A percentile compares a stretch with the other conserved stretches of the same genome.
Conservation (phyloP, 1,284 basidiomycete genomes). For the Cryptococcus sp. region DNA sequence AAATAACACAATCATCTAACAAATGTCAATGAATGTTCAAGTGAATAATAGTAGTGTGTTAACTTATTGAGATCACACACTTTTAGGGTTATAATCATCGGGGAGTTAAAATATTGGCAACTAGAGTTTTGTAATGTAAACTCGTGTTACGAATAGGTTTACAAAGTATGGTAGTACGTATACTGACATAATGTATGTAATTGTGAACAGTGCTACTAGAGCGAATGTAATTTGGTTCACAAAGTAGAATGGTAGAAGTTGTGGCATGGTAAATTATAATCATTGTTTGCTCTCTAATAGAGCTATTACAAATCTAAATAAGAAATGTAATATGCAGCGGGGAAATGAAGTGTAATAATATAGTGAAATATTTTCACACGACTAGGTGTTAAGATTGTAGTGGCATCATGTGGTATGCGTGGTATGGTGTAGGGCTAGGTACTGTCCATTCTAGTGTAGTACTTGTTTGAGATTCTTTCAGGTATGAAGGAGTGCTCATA, state of each 20-base stretch:
- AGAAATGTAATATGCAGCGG: neutral
- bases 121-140: slow-evolving; percentile 18
- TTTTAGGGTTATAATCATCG: neutral
- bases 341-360: neutral
- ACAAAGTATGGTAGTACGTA: slow-evolving; percentile 32
- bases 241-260: slow-evolving; percentile 41
- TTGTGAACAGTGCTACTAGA: slow-evolving; percentile 24
- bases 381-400: slow-evolving; percentile 29
- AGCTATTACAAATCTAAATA: slow-evolving; percentile 1
- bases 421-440: slow-evolving; percentile 38
- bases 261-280: slow-evolving; percentile 26
- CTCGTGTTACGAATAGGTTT: slow-evolving; percentile 26
- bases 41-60: neutral
- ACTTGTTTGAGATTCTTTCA: slow-evolving; percentile 26
- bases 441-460: slow-evolving; percentile 40
- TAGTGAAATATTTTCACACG: slow-evolving; percentile 8
- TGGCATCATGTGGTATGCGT: slow-evolving; percentile 41
- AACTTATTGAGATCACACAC: neutral
- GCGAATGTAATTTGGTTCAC: slow-evolving; percentile 29
- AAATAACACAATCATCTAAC: neutral
- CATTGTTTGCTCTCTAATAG: neutral
- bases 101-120: slow-evolving; percentile 6
- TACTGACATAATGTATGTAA: slow-evolving; percentile 31
- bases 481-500: slow-evolving; percentile 31
- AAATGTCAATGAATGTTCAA: neutral